Evolutionary conservation across 805 yeast genomes (phyloP).

Genomic region (Saccharomyces jurei): DNA sequence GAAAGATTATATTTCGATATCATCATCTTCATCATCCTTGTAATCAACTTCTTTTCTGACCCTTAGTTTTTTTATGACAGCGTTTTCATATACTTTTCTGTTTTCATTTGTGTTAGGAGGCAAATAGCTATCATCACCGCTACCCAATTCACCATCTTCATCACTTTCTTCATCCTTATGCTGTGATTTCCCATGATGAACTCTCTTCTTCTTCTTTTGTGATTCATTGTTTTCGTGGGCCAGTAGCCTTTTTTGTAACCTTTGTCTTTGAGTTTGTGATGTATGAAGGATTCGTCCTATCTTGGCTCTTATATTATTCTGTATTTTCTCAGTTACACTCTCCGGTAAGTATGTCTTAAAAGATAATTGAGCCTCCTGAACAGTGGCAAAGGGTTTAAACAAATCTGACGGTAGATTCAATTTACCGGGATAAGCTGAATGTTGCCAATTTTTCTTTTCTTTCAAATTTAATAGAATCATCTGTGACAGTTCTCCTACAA

Average conservation of each 20-base stretch:
- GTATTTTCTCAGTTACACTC: constrained; percentile 33
- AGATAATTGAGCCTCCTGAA: constrained; percentile 49
- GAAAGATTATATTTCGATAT: constrained; percentile 1
- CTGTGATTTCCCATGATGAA: not conserved
- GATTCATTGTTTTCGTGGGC: constrained; percentile 18
- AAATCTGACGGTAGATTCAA: constrained; percentile 62
- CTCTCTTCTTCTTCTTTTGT: constrained; percentile 9
- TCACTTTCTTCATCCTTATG: constrained; percentile 7
- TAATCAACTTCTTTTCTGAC: constrained; percentile 30
- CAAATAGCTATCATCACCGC: constrained; percentile 19
- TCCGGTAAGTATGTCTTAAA: constrained; percentile 51
- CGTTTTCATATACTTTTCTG: constrained; percentile 5
- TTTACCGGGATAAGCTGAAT: constrained; percentile 78
- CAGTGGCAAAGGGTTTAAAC: constrained; percentile 51
- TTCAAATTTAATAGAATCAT: constrained; percentile 51
- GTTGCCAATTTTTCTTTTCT: constrained; percentile 54
- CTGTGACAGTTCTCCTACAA: constrained; percentile 68
- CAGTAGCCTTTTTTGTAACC: constrained; percentile 23
- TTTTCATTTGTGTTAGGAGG: constrained; percentile 9
- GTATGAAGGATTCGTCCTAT: constrained; percentile 24
- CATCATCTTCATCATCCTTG: constrained; percentile 30
- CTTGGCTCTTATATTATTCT: constrained; percentile 27
- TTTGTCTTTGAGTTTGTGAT: constrained; percentile 27
- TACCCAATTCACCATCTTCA: constrained; percentile 15
- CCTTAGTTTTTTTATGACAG: constrained; percentile 37